Conservation (phyloP, 1,139 yeast species). For the Entelexis paramagnoliae region DNA sequence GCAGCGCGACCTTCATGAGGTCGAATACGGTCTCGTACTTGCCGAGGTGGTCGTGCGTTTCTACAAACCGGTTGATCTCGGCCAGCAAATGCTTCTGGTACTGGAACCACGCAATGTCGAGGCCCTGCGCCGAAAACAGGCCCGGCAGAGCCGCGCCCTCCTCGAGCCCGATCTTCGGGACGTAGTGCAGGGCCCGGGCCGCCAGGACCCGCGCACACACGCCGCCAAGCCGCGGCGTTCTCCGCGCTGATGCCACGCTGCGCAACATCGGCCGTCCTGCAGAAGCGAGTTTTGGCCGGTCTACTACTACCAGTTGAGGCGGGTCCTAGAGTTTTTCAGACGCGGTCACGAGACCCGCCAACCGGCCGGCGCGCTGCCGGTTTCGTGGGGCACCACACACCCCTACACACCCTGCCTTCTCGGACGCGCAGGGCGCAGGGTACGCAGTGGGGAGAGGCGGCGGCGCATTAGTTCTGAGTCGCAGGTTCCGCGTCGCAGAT, state of each 20-base stretch:
- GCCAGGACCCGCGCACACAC: not conserved
- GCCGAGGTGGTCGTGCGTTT: constrained; percentile 13
- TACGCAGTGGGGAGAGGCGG: too few species aligned
- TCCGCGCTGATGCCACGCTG: not conserved
- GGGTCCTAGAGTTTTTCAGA: constrained; percentile 5
- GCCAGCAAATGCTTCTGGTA: constrained; percentile 63
- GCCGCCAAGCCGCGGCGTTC: not conserved
- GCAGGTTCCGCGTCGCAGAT: too few species aligned
- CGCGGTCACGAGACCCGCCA: not conserved
- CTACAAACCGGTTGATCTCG: constrained; percentile 44
- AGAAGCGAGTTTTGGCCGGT: not conserved
- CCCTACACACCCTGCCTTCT: too few species aligned
- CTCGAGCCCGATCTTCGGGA: constrained; percentile 29
- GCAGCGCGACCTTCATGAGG: constrained; percentile 14
- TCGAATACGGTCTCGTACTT: constrained; percentile 13
- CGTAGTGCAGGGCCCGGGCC: constrained; percentile 12
- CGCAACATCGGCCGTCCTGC: constrained; percentile 3
- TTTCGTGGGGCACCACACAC: too few species aligned
- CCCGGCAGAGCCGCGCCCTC: constrained; percentile 54
- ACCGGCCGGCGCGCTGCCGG: too few species aligned
- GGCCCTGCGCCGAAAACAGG: constrained; percentile 58
- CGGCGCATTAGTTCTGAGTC: too few species aligned
- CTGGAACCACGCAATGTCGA: constrained; percentile 67
- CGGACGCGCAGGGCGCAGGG: too few species aligned
- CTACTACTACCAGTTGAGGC: not conserved